A percentile compares a stretch with the other conserved stretches of the same genome.
Conservation (phyloP, 495 filamentous ascomycete genomes). For the Neurospora sp. region DNA sequence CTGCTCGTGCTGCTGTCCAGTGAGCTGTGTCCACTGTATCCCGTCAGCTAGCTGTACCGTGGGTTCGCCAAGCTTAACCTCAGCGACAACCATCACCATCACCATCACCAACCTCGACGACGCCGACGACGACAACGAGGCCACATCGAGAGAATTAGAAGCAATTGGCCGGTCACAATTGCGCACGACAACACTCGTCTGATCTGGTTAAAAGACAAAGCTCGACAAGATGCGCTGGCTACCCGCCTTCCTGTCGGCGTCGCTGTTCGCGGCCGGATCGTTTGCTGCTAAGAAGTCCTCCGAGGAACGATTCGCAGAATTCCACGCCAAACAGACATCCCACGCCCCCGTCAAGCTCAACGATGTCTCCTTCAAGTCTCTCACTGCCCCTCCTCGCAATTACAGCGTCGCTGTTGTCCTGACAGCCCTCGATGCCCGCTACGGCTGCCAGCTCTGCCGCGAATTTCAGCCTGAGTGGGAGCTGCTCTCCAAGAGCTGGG, state of each 20-base stretch:
- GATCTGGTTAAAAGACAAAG: conserved; percentile 3
- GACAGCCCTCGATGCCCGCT: conserved; percentile 77
- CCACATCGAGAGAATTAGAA: conserved; percentile 3
- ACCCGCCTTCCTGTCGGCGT: conserved; percentile 45
- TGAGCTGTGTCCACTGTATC: background rate
- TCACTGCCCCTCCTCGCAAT: conserved; percentile 70
- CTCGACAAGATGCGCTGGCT: conserved; percentile 41
- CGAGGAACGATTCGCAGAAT: conserved; percentile 52
- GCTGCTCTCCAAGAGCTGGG: conserved; percentile 78
- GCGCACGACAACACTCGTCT: background rate
- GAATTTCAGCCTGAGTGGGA: conserved; percentile 96
- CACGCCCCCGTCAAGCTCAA: conserved; percentile 63
- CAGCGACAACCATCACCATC: background rate
- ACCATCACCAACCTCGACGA: conserved; percentile 6
- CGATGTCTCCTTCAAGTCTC: conserved; percentile 61
- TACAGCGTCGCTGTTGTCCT: conserved; percentile 76
- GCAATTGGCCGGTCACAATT: conserved; percentile 13
- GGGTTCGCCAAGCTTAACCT: background rate
- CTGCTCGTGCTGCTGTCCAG: background rate
- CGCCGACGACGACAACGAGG: conserved; percentile 4
- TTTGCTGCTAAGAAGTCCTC: conserved; percentile 48
- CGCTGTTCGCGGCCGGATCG: conserved; percentile 42
- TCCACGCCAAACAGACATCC: conserved; percentile 55
- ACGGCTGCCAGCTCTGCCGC: conserved; percentile 76
- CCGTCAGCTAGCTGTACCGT: background rate